A percentile compares a stretch with the other conserved stretches of the same genome.
phyloP scores from a whole-genome alignment of 2,329 filamentous ascomycete species.

The Salinomyces thailandicus region DNA sequence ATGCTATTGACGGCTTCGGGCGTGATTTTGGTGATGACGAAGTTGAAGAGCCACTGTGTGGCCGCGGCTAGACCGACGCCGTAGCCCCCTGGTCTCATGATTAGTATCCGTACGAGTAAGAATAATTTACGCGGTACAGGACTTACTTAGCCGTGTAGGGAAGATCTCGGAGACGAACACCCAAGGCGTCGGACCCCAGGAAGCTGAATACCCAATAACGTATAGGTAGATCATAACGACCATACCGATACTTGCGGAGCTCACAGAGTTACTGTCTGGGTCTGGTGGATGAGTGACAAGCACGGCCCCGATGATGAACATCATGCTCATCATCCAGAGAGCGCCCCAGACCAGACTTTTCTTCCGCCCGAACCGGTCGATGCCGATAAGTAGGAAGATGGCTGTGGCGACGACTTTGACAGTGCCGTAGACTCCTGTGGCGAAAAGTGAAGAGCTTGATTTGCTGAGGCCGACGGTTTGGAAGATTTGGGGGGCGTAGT shows the following conservation, averaged over 20 bases:
- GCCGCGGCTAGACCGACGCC: conserved; percentile 45
- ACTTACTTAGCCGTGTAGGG: conserved; percentile 12
- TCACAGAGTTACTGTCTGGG: conserved; percentile 50
- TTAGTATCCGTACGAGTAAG: too few relatives aligned
- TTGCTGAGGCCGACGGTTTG: conserved; percentile 31
- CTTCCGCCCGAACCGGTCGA: conserved; percentile 37
- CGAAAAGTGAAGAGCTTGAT: conserved; percentile 32
- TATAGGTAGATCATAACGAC: conserved; percentile 43
- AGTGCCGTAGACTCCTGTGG: conserved; percentile 37
- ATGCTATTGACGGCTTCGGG: conserved; percentile 32
- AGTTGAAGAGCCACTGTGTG: conserved; percentile 38
- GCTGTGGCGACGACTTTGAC: conserved; percentile 37
- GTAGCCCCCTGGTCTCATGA: conserved; percentile 41
- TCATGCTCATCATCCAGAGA: conserved; percentile 34
- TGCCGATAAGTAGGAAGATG: conserved; percentile 35
- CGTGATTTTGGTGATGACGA: conserved; percentile 25
- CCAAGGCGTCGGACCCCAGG: conserved; percentile 37
- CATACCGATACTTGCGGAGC: conserved; percentile 43
- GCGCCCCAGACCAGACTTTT: conserved; percentile 35
- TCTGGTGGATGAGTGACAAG: conserved; percentile 41
- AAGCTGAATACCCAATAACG: conserved; percentile 38
- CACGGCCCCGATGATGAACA: conserved; percentile 30
- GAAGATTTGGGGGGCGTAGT: conserved; percentile 36
- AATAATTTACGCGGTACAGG: too few relatives aligned
- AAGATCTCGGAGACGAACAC: conserved; percentile 38